Evolutionary conservation across 208 protist genomes (phyloP).

Genomic region (Spongospora subterranea): DNA sequence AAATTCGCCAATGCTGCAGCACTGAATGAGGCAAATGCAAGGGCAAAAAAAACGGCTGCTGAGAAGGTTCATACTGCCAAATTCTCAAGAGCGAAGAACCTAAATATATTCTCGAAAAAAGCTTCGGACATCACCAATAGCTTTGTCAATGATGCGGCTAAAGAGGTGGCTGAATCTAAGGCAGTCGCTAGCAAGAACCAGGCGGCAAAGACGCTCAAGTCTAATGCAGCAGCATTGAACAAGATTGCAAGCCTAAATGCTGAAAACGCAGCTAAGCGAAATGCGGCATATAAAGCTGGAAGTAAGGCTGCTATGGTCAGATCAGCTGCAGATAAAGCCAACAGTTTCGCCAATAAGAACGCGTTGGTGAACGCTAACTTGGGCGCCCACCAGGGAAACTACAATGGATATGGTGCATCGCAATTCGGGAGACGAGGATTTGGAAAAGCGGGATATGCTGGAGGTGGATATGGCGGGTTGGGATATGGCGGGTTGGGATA

Average conservation of each 20-base stretch:
- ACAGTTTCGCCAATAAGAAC: background rate
- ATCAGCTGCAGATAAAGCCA: background rate
- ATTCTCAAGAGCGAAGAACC: background rate
- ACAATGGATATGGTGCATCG: no score
- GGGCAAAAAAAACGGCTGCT: background rate
- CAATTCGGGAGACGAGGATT: background rate
- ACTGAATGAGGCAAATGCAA: background rate
- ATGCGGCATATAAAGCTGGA: background rate
- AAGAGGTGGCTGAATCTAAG: background rate
- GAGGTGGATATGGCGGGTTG: no score
- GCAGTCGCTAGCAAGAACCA: background rate
- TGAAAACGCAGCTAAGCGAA: background rate
- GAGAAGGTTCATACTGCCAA: background rate
- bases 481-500: background rate
- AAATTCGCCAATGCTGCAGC: background rate
- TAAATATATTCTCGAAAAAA: background rate
- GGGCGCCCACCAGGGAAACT: background rate
- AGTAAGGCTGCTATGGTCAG: background rate
- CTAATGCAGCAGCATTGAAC: background rate
- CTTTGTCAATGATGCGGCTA: background rate
- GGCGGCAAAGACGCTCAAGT: background rate
- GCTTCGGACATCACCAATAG: background rate
- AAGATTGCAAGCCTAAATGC: background rate
- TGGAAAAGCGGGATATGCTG: no score
- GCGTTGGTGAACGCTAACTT: background rate